Conservation (phyloP, 192 early-diverging fungal species). For the Coemansia reversa region DNA sequence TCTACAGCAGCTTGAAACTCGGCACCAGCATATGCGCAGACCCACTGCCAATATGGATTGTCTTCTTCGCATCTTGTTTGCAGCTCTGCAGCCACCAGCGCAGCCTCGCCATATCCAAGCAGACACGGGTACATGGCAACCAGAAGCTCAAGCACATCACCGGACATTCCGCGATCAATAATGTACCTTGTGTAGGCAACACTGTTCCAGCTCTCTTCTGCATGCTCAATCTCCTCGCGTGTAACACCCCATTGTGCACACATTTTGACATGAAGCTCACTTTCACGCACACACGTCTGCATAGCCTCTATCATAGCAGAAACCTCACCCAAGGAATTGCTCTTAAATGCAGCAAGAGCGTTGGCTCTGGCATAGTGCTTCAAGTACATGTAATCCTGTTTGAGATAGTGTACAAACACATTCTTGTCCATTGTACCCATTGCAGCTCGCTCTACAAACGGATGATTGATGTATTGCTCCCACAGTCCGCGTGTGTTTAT, state of each 20-base stretch:
- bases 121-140: conserved; percentile 83
- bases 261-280: conserved; percentile 66
- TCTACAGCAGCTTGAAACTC: conserved; percentile 68
- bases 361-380: conserved; percentile 75
- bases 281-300: conserved; percentile 65
- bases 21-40: conserved; percentile 63
- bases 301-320: conserved; percentile 63
- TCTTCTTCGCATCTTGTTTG: conserved; percentile 65
- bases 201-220: conserved; percentile 72
- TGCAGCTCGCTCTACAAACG: conserved; percentile 72
- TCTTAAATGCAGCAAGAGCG: conserved; percentile 75
- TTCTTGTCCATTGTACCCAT: conserved; percentile 70
- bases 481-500: conserved; percentile 46
- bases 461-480: conserved; percentile 67
- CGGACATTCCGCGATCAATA: conserved; percentile 69
- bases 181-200: conserved; percentile 85
- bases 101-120: conserved; percentile 82
- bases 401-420: conserved; percentile 74
- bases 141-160: conserved; percentile 73
- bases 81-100: conserved; percentile 60
- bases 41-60: conserved; percentile 85
- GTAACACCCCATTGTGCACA: conserved; percentile 76
- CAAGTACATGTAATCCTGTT: conserved; percentile 83
- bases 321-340: conserved; percentile 58
- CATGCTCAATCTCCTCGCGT: conserved; percentile 61